phyloP scores from a whole-genome alignment of 768 basidiomycete genomes.

The Gymnopilus junonius region DNA sequence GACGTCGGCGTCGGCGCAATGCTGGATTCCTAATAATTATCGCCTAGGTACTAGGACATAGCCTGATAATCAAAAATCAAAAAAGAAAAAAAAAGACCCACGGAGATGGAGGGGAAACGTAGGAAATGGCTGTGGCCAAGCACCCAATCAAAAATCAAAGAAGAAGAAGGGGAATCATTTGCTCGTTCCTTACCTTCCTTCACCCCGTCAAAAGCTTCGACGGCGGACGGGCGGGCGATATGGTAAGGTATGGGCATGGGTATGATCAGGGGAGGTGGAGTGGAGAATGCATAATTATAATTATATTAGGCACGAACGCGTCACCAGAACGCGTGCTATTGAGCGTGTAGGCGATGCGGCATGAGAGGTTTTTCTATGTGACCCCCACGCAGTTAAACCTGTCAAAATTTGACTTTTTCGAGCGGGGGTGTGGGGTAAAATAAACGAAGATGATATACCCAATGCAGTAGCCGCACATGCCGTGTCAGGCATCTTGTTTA shows the following conservation, averaged over 20 bases:
- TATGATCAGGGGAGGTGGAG: not conserved
- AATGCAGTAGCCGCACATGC: not conserved
- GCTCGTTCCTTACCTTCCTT: not conserved
- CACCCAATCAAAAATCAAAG: not conserved
- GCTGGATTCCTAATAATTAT: not conserved
- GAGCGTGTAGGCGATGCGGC: not conserved
- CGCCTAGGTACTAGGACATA: not conserved
- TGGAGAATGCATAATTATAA: not conserved
- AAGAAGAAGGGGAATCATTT: not conserved
- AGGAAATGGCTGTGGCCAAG: not conserved
- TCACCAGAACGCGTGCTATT: not conserved
- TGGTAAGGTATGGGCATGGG: not conserved
- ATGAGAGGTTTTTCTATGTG: not conserved
- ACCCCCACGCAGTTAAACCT: not conserved
- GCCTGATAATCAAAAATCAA: slow-evolving; percentile 1
- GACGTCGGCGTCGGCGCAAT: not conserved
- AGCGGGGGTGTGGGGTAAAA: not conserved
- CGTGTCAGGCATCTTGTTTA: not conserved
- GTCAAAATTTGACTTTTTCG: slow-evolving; percentile 1
- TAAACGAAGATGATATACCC: not conserved
- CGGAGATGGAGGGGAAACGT: not conserved
- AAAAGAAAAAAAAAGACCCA: too few relatives aligned
- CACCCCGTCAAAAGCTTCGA: not conserved
- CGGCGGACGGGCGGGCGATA: not conserved
- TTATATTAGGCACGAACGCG: not conserved